Base-by-base conservation (phyloP, 2,329 filamentous ascomycete species). In the Pseudopithomyces chartarum region DNA sequence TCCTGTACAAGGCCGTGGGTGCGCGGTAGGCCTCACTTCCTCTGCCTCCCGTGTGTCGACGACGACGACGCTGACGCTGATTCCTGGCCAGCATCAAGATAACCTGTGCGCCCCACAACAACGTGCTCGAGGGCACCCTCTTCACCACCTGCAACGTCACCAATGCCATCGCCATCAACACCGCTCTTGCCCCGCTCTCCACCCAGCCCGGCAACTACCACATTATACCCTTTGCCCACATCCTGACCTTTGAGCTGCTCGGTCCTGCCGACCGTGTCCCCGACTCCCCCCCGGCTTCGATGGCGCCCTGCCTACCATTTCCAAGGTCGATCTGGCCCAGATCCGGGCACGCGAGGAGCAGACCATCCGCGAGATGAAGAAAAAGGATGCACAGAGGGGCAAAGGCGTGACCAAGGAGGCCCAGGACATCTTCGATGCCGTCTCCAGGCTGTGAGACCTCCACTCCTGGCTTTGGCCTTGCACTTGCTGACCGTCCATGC, bases 381-480 rank as follows among this genome's bases (percentile, higher is more conserved):
- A 86, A 58, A 73, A 80, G 58, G 85, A 87, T 61, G 78, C 80
- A n/a, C 80, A 82, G 53, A 79, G 81, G 56, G 85, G 85, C 53
- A 86, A 85, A 71, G 85, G 85, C 10, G 86, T 88, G 7, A 84
- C 79, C 36, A 80, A 78, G 36, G 85, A 87, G 60, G 86, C 82
- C 23, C 86, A 89, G 73, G 85, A 86, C 52, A 76, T 89, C 15
- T 89, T 86, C 64, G 85, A 88, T 75, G 80, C 82, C 11, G 80
- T 89, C 52, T 82, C 80, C 58, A 81, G 84, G 64, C 85, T 84
- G 72, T 86, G 67, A 60, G 79, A 71, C 33, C 13, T 23, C 3
- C n/a, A 20, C 13, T 20, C 4, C 39, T 42, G 13, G 8, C 15
- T 12, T 29, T 4, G 6, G 20, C 15, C n/a, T 23, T 17, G 19